Base-by-base conservation (phyloP, 305 asterid species). In the Andrographis paniculata region DNA sequence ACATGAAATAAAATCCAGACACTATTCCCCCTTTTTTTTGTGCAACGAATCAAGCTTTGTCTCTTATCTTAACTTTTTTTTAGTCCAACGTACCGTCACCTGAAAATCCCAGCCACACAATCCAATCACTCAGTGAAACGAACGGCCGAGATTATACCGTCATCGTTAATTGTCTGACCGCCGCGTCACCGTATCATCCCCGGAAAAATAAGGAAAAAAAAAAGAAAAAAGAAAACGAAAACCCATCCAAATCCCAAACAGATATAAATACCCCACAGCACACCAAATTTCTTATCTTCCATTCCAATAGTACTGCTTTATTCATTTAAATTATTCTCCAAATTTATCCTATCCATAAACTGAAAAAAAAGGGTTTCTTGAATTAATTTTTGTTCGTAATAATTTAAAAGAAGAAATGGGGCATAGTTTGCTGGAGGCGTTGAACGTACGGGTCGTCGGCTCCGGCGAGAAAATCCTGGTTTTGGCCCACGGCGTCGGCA, bases 391-490 rank as follows among this genome's bases (percentile, higher is more conserved):
- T n/a, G n/a, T n/a, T n/a, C n/a, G 30, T 3, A 24, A 24, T 3
- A 24, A 24, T n/a, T n/a, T n/a, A 24, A 24, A 24, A 24, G 8
- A 24, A 3, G 4, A 11, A 33, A 77, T 78, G 87, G 82, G 75
- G 40, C 75, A 55, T 1, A 56, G 50, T 56, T 35, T 79, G 50
- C 43, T 75, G 39, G 67, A 73, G 28, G 82, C 77, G 40, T 52
- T 75, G 71, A 78, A 82, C 70, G 93, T 75, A 6, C 49, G 76
- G n/a, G 72, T 70, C 8, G 83, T 69, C 27, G 86, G 86, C 43
- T 52, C 77, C 52, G 81, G 86, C 48, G 77, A 77, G 17, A 57
- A 49, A 19, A 45, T 66, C 12, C 53, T 78, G 1, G 72, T 78
- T 3, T 68, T 78, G 14, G 74, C 87, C 37, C 93, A 73, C 20